phyloP scores from a whole-genome alignment of 2,329 filamentous ascomycete species.

The Fusarium armeniacum region DNA sequence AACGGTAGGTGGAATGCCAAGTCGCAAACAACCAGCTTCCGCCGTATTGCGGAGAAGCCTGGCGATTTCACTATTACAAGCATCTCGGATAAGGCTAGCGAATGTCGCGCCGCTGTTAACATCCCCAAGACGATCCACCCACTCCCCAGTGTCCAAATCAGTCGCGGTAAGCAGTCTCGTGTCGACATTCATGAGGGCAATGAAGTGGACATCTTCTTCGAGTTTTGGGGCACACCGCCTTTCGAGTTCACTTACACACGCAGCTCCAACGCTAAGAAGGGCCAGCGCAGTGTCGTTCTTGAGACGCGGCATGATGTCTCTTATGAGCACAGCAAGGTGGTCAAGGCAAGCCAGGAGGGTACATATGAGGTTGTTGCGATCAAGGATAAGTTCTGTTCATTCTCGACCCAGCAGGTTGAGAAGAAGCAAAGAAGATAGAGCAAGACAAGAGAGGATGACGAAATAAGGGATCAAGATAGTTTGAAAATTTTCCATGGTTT shows the following conservation, averaged over 20 bases:
- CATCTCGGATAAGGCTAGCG: slow-evolving; percentile 87
- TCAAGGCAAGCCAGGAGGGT: slow-evolving; percentile 91
- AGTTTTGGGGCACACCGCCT: slow-evolving; percentile 94
- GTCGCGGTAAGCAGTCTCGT: slow-evolving; percentile 82
- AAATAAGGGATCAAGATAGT: slow-evolving; percentile 31
- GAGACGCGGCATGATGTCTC: slow-evolving; percentile 93
- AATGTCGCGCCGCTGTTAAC: slow-evolving; percentile 84
- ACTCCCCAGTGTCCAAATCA: slow-evolving; percentile 91
- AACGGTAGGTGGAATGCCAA: slow-evolving; percentile 85
- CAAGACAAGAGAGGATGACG: neutral
- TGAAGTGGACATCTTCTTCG: slow-evolving; percentile 91
- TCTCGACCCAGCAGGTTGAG: slow-evolving; percentile 77
- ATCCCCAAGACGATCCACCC: slow-evolving; percentile 89
- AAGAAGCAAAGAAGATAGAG: slow-evolving; percentile 61
- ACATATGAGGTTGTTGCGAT: slow-evolving; percentile 98
- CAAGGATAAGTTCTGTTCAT: slow-evolving; percentile 92
- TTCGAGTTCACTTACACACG: slow-evolving; percentile 98
- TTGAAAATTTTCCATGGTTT: slow-evolving; percentile 34
- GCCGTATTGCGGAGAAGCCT: slow-evolving; percentile 90
- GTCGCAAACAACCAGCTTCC: slow-evolving; percentile 85
- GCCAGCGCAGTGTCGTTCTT: slow-evolving; percentile 82
- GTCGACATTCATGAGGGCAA: slow-evolving; percentile 98
- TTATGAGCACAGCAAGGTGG: slow-evolving; percentile 82
- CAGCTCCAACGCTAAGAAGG: slow-evolving; percentile 85
- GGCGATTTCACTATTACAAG: slow-evolving; percentile 90